Evolutionary conservation across 2,329 filamentous ascomycete species (phyloP), one percentile per base, ranked within the genome.

Genomic region (Pestalotiopsis sp.): DNA sequence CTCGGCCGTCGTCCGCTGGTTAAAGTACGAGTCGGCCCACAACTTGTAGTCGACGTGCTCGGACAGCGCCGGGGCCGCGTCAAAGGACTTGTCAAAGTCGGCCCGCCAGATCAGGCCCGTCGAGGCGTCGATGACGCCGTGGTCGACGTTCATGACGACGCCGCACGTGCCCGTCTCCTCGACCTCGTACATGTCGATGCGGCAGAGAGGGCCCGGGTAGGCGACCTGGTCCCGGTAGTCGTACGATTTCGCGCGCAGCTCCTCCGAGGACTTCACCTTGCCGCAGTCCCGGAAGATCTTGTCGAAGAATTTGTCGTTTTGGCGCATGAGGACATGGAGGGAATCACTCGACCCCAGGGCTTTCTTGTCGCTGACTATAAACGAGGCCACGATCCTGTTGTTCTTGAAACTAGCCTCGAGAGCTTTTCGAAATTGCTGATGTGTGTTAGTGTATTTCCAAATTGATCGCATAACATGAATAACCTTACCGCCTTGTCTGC

Each of bases 21-120:
- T 71, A 64, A 68, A 69, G 68, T 70, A 72, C 1, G 70, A 68
- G 64, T 73, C 70, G 4, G 71, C 70, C 71, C 71, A 73, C 7
- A 69, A 56, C 59, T 71, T 69, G 25, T 69, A 73, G 13, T 73
- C 71, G n/a, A 70, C 57, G 60, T 73, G 70, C 6, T 66, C 59
- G 2, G 62, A 67, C 12, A 72, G 66, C 25, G 56, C 68, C 69
- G 66, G 9, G 7, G 36, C 25, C 23, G 52, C 49, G 5, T 25
- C 25, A 3, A 68, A 20, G 3, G 61, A 61, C 27, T 41, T 52
- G 27, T 68, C 61, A 13, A 68, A 38, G 13, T 68, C 66, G 7
- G 63, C 61, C 14, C 38, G 39, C 27, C 64, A 59, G 11, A 60
- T 68, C 12, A 56, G 49, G 20, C 27, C 60, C 2, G 38, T 64